These are phyloP conservation scores for Exophiala xenobiotica DNA, from an alignment of 2,329 filamentous ascomycete genomes.

Conservation along the genomic window DNA sequence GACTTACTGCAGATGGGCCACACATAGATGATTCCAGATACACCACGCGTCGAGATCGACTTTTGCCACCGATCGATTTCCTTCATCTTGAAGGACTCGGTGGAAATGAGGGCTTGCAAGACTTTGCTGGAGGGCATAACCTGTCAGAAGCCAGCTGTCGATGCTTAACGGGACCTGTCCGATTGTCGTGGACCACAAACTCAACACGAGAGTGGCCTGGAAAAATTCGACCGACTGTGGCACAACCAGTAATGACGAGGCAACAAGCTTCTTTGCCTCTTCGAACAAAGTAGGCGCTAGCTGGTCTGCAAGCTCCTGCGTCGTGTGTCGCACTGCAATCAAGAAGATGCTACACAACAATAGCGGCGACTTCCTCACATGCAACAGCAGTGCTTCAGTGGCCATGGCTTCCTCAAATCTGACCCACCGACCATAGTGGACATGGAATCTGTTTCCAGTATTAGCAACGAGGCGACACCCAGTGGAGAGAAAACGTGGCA, in stretches of 20 bases:
- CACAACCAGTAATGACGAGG: conserved; percentile 36
- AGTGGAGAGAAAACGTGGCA: background rate
- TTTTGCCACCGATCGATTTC: conserved; percentile 23
- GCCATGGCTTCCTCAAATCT: conserved; percentile 36
- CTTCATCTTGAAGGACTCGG: conserved; percentile 11
- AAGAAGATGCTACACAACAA: conserved; percentile 42
- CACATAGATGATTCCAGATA: conserved; percentile 47
- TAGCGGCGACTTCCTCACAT: conserved; percentile 39
- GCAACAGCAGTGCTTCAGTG: conserved; percentile 33
- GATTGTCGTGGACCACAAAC: conserved; percentile 49
- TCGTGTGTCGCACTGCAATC: conserved; percentile 45
- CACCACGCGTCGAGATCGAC: conserved; percentile 36
- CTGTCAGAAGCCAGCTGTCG: conserved; percentile 48
- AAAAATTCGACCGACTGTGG: conserved; percentile 47
- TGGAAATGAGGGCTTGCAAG: conserved; percentile 40
- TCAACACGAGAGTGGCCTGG: conserved; percentile 44
- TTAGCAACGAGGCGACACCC: background rate
- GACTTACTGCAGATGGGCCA: conserved; percentile 46
- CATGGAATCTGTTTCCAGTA: conserved; percentile 35
- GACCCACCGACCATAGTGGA: conserved; percentile 47
- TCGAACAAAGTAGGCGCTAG: conserved; percentile 42
- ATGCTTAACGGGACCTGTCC: conserved; percentile 46
- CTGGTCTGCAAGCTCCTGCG: conserved; percentile 38
- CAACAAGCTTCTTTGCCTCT: conserved; percentile 36
- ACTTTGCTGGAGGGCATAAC: conserved; percentile 45